A percentile compares a stretch with the other conserved stretches of the same genome.
Evolutionary conservation across 768 basidiomycete genomes (phyloP).

Genomic region (Lactarius deliciosus): DNA sequence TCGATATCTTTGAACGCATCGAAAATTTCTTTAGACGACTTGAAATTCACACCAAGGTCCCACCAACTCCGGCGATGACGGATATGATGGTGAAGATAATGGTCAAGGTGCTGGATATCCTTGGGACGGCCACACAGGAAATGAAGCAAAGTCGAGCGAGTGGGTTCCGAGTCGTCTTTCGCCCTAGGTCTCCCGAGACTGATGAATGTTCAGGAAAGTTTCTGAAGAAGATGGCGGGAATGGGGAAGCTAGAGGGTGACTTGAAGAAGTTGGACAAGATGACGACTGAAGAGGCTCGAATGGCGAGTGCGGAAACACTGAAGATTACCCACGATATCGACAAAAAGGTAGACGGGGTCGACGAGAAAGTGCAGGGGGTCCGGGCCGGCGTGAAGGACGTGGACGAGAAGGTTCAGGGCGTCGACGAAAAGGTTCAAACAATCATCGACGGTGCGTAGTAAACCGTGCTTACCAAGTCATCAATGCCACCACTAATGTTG

Average conservation of each 20-base stretch:
- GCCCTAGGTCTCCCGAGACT: neutral
- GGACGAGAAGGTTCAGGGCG: too few relatives aligned
- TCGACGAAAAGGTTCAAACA: neutral
- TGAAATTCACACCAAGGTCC: neutral
- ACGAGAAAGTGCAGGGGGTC: too few relatives aligned
- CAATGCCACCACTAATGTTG: neutral
- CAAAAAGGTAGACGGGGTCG: neutral
- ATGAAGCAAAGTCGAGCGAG: neutral
- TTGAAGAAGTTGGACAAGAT: neutral
- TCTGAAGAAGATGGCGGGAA: neutral
- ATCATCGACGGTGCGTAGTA: neutral
- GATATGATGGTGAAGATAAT: neutral
- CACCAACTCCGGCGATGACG: neutral
- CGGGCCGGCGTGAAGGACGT: too few relatives aligned
- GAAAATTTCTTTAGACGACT: neutral
- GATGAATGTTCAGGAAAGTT: neutral
- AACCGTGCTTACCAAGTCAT: neutral
- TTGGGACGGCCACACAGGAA: neutral
- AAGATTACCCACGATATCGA: neutral
- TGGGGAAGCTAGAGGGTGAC: neutral
- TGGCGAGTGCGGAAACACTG: neutral
- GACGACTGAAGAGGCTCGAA: neutral
- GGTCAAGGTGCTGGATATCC: neutral
- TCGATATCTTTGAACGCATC: neutral
- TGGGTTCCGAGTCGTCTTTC: neutral